Base-by-base conservation (phyloP, 2,329 filamentous ascomycete genomes). In the Aspergillus sp. region DNA sequence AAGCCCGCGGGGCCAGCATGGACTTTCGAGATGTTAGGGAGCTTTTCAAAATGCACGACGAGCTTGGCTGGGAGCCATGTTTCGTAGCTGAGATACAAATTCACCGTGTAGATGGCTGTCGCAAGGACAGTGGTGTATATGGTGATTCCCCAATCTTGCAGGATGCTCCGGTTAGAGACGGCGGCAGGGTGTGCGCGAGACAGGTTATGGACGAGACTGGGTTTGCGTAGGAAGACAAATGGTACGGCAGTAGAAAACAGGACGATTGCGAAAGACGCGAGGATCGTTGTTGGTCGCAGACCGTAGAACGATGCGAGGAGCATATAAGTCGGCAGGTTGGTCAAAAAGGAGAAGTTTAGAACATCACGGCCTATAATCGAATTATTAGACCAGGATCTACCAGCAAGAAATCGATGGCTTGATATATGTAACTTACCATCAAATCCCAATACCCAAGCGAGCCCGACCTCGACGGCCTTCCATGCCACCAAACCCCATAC, bases 271-370 rank as follows among this genome's bases (percentile, higher is more conserved):
- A 91, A 82, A 37, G 85, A 85, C 40, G 83, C 77, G 31, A 86
- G 68, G 19, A 87, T 81, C 0, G 89, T 88, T 53, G 79, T 73
- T 25, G 84, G 78, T 25, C 84, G 82, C 64, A 96, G 82, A 37
- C 81, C 76, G 82, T 96, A 96, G 79, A 96, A 96, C 52, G 86
- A 86, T 31, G 82, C 81, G 27, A 96, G 81, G 44, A 97, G 86
- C 70, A 90, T 90, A 61, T 89, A 85, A 66, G 86, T 84, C 44
- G 93, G 93, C 19, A 89, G 84, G 74, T 91, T 87, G 55, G 88
- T 87, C 43, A 97, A 79, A 60, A 91, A 72, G 58, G 84, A 84
- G 68, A 91, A 77, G 47, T 85, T 82, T 11, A 83, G 84, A 51
- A 89, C 79, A 72, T 91, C 88, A 70, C 86, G 82, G 76, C 89